A percentile compares a stretch with the other conserved stretches of the same genome.
phyloP scores from a whole-genome alignment of 1,284 basidiomycete genomes.

The Irpex rosettiformis region DNA sequence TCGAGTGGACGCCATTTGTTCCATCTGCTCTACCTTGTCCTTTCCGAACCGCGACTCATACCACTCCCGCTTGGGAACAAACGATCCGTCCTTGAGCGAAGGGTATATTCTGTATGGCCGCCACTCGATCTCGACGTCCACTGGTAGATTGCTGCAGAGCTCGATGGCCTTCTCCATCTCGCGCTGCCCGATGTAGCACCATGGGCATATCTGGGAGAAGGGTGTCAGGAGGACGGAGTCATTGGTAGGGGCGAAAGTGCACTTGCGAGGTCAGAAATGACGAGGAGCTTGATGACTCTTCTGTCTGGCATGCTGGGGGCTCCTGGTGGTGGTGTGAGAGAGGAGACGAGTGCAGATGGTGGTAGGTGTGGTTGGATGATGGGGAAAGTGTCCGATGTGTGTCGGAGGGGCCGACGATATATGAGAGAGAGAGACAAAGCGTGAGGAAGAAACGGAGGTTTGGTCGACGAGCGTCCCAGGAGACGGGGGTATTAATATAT shows the following conservation, averaged over 20 bases:
- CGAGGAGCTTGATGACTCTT: slow-evolving; percentile 58
- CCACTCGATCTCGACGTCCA: slow-evolving; percentile 72
- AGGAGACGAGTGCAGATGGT: slow-evolving; percentile 1
- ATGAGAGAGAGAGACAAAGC: background rate
- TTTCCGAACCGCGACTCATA: slow-evolving; percentile 55
- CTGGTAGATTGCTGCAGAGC: slow-evolving; percentile 55
- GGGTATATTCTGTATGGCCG: slow-evolving; percentile 69
- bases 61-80: slow-evolving; percentile 46
- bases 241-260: slow-evolving; percentile 27
- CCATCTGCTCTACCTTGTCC: slow-evolving; percentile 49
- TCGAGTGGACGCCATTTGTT: slow-evolving; percentile 44
- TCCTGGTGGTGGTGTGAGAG: background rate
- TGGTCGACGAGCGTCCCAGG: slow-evolving; percentile 7
- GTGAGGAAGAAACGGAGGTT: slow-evolving; percentile 4
- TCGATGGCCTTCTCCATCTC: slow-evolving; percentile 67
- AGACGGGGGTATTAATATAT: slow-evolving; percentile 6
- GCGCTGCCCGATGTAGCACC: slow-evolving; percentile 73
- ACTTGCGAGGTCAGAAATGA: slow-evolving; percentile 67
- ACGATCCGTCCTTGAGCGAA: slow-evolving; percentile 41
- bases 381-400: background rate
- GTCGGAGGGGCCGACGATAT: slow-evolving; percentile 2
- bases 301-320: slow-evolving; percentile 15
- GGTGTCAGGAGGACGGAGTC: slow-evolving; percentile 10
- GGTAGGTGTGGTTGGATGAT: slow-evolving; percentile 1
- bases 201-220: slow-evolving; percentile 65